Evolutionary conservation across 768 basidiomycete genomes (phyloP).

Genomic region (Lentinula lateritia): DNA sequence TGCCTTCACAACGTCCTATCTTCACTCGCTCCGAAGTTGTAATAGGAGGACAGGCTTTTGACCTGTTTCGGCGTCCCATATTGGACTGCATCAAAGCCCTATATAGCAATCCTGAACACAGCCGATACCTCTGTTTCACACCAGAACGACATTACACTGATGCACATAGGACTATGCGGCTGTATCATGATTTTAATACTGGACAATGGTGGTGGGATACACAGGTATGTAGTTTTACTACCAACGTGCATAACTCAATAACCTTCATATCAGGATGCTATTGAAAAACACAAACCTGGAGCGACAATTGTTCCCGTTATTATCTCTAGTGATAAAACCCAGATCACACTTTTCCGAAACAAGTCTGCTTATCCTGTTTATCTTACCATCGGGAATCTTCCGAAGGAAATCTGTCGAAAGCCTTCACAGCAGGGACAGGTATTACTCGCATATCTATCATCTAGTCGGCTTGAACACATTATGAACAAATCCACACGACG

Average conservation of each 20-base stretch:
- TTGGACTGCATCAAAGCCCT: constrained; percentile 30
- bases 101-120: constrained; percentile 27
- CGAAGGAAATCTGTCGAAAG: neutral
- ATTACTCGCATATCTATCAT: constrained; percentile 26
- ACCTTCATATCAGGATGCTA: neutral
- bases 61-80: constrained; percentile 28
- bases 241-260: neutral
- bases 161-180: constrained; percentile 12
- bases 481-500: constrained; percentile 7
- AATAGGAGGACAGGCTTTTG: constrained; percentile 22
- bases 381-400: constrained; percentile 25
- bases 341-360: too few relatives aligned
- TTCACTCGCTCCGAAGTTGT: constrained; percentile 22
- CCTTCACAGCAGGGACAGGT: constrained; percentile 15
- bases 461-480: constrained; percentile 10
- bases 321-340: too few relatives aligned
- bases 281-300: neutral
- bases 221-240: constrained; percentile 27
- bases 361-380: constrained; percentile 28
- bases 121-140: constrained; percentile 20
- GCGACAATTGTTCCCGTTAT: constrained; percentile 22
- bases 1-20: constrained; percentile 18
- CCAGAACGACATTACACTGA: constrained; percentile 34
- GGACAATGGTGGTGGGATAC: constrained; percentile 48
- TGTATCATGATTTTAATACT: constrained; percentile 41